These are phyloP conservation scores for Apophysomyces variabilis DNA, from an alignment of 371 early-diverging fungal species.

Conservation along the genomic window DNA sequence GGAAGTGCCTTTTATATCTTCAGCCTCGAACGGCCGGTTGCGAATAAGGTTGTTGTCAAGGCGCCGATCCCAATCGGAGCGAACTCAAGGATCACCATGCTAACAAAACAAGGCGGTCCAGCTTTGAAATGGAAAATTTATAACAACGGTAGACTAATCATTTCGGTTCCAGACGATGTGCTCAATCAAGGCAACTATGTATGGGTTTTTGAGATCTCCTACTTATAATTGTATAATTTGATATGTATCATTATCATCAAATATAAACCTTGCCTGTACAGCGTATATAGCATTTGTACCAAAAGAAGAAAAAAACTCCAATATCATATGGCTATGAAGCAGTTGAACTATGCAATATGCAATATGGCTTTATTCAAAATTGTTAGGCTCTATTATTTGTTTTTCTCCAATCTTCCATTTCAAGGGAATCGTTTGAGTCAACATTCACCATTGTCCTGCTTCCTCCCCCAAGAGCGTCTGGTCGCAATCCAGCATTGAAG, in stretches of 20 bases:
- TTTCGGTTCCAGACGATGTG: slow-evolving; percentile 13
- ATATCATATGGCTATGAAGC: too few species aligned
- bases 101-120: not conserved
- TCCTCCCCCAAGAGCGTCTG: not conserved
- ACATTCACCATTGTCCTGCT: not conserved
- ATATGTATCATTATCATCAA: too few species aligned
- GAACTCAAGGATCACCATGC: not conserved
- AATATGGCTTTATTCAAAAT: too few species aligned
- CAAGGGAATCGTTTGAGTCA: not conserved
- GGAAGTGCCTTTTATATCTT: slow-evolving; percentile 30
- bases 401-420: not conserved
- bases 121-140: slow-evolving; percentile 6
- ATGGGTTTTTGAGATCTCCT: slow-evolving; percentile 23
- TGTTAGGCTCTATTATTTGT: not conserved
- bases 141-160: slow-evolving; percentile 14
- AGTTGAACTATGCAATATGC: too few species aligned
- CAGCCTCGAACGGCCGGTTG: slow-evolving; percentile 13
- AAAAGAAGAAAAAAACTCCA: not conserved
- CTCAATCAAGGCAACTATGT: slow-evolving; percentile 14
- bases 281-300: not conserved
- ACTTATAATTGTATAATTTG: not conserved
- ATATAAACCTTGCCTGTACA: too few species aligned
- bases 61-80: slow-evolving; percentile 16
- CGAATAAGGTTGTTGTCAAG: slow-evolving; percentile 18
- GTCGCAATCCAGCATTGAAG: not conserved